phyloP scores from a whole-genome alignment of 139 green algal genomes.

The Chlorella sorokiniana region DNA sequence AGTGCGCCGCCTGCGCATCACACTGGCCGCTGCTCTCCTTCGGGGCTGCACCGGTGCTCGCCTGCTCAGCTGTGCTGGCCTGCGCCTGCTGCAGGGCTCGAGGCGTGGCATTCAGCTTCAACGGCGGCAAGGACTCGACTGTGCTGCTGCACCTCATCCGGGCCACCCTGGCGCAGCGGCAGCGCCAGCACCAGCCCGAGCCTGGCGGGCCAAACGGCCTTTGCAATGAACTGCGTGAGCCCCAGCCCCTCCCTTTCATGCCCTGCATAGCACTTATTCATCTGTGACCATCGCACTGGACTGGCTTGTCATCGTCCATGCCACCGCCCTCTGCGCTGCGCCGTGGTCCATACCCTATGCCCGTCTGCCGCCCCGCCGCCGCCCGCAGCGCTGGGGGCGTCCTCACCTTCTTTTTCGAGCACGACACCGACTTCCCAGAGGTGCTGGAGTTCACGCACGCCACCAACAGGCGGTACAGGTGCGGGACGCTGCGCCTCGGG shows the following conservation, averaged over 20 bases:
- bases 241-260: too few species aligned
- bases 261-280: too few species aligned
- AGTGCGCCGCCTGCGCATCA: too few species aligned
- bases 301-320: too few species aligned
- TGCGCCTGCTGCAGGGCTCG: constrained; percentile 5
- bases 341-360: too few species aligned
- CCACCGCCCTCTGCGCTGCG: too few species aligned
- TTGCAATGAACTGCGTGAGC: constrained; percentile 8
- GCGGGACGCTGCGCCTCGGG: constrained; percentile 22
- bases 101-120: constrained; percentile 88
- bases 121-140: constrained; percentile 93
- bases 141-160: constrained; percentile 90
- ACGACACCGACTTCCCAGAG: constrained; percentile 77
- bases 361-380: too few species aligned
- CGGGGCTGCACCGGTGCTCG: neutral
- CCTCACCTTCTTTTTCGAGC: constrained; percentile 79
- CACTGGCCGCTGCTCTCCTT: neutral
- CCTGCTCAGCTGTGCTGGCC: neutral
- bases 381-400: constrained; percentile 63
- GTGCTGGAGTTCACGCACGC: constrained; percentile 58
- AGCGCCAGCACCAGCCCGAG: neutral
- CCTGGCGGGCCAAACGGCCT: neutral
- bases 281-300: too few species aligned
- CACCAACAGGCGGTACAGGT: constrained; percentile 54
- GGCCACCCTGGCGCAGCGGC: constrained; percentile 43